Conservation (phyloP, 75 land plant species). For the Isoetes taiwanensis region DNA sequence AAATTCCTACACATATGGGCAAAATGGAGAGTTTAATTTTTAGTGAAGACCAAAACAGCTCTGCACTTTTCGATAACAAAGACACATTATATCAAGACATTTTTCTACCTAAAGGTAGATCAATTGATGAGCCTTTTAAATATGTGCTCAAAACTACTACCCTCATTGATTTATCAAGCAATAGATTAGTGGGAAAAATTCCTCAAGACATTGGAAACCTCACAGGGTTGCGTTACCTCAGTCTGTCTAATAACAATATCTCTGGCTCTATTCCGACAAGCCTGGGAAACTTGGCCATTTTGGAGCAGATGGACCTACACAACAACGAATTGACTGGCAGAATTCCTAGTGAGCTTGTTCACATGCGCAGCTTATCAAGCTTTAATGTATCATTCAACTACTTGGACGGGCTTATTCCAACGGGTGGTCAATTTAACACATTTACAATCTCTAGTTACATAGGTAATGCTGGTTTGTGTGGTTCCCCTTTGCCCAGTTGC, state of each 20-base stretch:
- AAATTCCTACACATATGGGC: too few relatives aligned
- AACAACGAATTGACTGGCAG: constrained; percentile 2
- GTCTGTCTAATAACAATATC: background rate
- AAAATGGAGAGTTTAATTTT: too few relatives aligned
- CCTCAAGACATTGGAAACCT: background rate
- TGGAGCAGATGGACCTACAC: background rate
- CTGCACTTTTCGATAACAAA: too few relatives aligned
- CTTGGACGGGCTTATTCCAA: constrained; percentile 17
- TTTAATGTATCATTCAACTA: constrained; percentile 21
- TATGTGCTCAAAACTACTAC: too few relatives aligned
- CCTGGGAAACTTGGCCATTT: background rate
- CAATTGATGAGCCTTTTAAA: too few relatives aligned
- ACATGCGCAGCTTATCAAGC: background rate
- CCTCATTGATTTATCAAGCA: background rate
- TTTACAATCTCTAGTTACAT: constrained; percentile 10
- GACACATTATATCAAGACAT: too few relatives aligned
- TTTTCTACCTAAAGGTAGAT: too few relatives aligned
- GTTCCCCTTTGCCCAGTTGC: too few relatives aligned
- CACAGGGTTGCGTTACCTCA: background rate
- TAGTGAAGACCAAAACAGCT: too few relatives aligned
- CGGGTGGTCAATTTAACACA: constrained; percentile 12
- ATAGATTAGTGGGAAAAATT: background rate
- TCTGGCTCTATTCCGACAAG: background rate
- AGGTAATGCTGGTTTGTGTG: constrained; percentile 17
- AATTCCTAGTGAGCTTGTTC: too few relatives aligned